Evolutionary conservation across 345 rosid species (phyloP).

Genomic region (Triadica sebifera): DNA sequence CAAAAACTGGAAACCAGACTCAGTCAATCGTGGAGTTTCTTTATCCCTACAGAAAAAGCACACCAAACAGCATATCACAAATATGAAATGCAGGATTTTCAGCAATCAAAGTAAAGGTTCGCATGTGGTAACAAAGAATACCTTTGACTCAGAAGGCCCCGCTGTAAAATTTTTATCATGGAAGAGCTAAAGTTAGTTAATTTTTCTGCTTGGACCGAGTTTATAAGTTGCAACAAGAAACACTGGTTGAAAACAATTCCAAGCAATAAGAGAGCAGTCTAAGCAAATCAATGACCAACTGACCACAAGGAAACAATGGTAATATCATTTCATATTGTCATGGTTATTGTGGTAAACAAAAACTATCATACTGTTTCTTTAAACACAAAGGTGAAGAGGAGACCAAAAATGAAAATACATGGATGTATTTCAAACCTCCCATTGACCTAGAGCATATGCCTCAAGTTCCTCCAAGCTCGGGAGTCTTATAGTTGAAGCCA

Average conservation of each 20-base stretch:
- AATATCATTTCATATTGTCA: neutral
- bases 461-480: slow-evolving; percentile 80
- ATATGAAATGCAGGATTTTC: slow-evolving; percentile 17
- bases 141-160: slow-evolving; percentile 86
- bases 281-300: slow-evolving; percentile 7
- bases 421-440: slow-evolving; percentile 72
- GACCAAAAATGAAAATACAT: slow-evolving; percentile 11
- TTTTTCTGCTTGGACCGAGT: slow-evolving; percentile 69
- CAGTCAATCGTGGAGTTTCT: slow-evolving; percentile 78
- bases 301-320: neutral
- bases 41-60: slow-evolving; percentile 55
- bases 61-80: slow-evolving; percentile 16
- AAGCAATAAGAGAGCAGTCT: slow-evolving; percentile 33
- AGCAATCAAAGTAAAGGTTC: slow-evolving; percentile 7
- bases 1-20: slow-evolving; percentile 98
- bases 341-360: slow-evolving; percentile 8
- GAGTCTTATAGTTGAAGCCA: slow-evolving; percentile 61
- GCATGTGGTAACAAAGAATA: slow-evolving; percentile 23
- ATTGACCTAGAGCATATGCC: slow-evolving; percentile 72
- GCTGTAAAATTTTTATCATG: slow-evolving; percentile 85
- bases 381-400: slow-evolving; percentile 4
- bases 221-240: slow-evolving; percentile 90
- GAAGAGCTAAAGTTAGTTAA: slow-evolving; percentile 74
- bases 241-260: slow-evolving; percentile 47
- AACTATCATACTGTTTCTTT: slow-evolving; percentile 14